Evolutionary conservation across 306 rosid genomes (phyloP), one percentile per base, ranked within the genome.

Genomic region (Glycine latifolia): DNA sequence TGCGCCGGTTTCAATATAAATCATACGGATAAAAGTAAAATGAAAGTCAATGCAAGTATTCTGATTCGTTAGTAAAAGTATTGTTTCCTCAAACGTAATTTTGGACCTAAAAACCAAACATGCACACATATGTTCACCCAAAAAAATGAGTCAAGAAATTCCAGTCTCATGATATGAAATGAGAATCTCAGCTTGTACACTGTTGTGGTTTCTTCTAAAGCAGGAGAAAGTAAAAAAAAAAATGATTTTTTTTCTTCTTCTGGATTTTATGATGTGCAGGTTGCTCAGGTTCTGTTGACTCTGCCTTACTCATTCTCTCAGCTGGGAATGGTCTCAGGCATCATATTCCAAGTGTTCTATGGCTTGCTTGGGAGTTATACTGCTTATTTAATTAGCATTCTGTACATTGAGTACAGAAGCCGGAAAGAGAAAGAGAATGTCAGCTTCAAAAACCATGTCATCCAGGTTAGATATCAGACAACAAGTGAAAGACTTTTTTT

Each of bases 291-390:
- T 83, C 90, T 93, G 79, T 85, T 93, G 46, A 91, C 97, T 16
- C 83, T 93, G 82, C 97, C 97, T 16, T 91, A 90, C 90, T 93
- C 97, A 5, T 93, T 93, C 90, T 85, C 97, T 66, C 97, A 93
- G 80, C 82, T 93, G 79, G 97, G 97, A 7, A 86, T 91, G 89
- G 73, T 90, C 13, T 93, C 97, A 39, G 97, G 97, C 10, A 82
- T 93, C 76, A 77, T 90, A 37, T 79, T 93, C 31, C 97, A 93
- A 81, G 77, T 93, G 9, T 87, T 93, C 17, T 93, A 93, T 37
- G 97, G 97, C 33, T 41, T 93, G 33, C 67, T 93, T 15, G 97
- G 97, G 4, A 93, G 97, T 82, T 93, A 96, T 96, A 91, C 97
- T 56, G 97, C 97, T 76, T 93, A 93, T 66, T 73, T 93, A 66